phyloP scores from a whole-genome alignment of 106 monocot genomes.

The Xerophyta viscosa region DNA sequence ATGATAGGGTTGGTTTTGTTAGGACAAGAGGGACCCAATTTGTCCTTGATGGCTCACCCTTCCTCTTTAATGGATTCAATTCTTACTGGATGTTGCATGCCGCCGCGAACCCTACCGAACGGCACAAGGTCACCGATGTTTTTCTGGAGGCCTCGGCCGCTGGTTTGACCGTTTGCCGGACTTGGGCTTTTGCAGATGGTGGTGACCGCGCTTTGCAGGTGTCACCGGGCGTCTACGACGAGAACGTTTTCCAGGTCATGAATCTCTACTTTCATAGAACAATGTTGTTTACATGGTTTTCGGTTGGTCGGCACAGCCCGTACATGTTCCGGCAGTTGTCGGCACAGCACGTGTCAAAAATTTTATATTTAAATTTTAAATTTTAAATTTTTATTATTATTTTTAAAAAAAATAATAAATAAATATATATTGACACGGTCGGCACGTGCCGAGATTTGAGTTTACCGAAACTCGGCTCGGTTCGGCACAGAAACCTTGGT shows the following conservation, averaged over 20 bases:
- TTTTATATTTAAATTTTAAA: too few species aligned
- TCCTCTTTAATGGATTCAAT: slow-evolving; percentile 60
- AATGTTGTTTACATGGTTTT: too few species aligned
- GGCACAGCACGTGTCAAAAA: too few species aligned
- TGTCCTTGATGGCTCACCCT: slow-evolving; percentile 21
- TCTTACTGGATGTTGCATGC: slow-evolving; percentile 54
- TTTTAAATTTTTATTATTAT: too few species aligned
- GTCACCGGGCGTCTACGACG: slow-evolving; percentile 39
- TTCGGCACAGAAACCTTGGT: too few species aligned
- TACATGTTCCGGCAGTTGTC: too few species aligned
- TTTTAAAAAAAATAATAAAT: too few species aligned
- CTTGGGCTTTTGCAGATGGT: slow-evolving; percentile 45
- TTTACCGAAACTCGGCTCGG: too few species aligned
- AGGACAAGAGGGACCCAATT: slow-evolving; percentile 14
- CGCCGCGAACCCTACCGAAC: slow-evolving; percentile 11
- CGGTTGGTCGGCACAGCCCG: too few species aligned
- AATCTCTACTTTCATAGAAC: too few species aligned
- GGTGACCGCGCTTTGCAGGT: slow-evolving; percentile 27
- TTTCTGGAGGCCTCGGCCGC: slow-evolving; percentile 22
- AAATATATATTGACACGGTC: too few species aligned
- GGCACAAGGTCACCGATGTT: slow-evolving; percentile 30
- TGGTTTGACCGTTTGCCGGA: slow-evolving; percentile 36
- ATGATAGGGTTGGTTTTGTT: slow-evolving; percentile 12
- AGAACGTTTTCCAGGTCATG: slow-evolving; percentile 42
- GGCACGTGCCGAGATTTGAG: too few species aligned